phyloP scores from a whole-genome alignment of 2,329 filamentous ascomycete species.

The Epichloe elymi region DNA sequence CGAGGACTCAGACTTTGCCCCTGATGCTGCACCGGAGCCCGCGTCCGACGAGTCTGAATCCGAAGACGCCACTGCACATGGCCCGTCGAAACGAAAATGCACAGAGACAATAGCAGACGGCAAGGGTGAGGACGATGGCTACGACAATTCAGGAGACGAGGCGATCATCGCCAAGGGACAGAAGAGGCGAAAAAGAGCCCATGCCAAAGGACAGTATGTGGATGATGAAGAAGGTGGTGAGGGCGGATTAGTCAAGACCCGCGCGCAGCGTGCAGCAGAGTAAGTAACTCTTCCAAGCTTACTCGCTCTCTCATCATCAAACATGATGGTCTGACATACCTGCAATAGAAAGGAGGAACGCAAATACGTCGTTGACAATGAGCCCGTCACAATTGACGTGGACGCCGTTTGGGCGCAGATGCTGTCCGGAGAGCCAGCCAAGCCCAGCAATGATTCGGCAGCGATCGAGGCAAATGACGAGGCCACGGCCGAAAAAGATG shows the following conservation, averaged over 20 bases:
- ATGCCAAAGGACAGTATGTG: constrained; percentile 19
- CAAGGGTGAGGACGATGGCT: constrained; percentile 32
- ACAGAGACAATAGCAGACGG: constrained; percentile 10
- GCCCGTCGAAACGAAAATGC: constrained; percentile 13
- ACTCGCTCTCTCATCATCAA: background rate
- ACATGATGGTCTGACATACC: background rate
- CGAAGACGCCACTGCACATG: constrained; percentile 23
- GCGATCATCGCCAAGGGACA: constrained; percentile 50
- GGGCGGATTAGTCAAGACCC: constrained; percentile 57
- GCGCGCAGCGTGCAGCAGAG: constrained; percentile 55
- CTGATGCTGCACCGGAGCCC: constrained; percentile 37
- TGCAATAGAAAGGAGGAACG: constrained; percentile 40
- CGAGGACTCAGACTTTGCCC: constrained; percentile 61
- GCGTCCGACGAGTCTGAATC: constrained; percentile 39
- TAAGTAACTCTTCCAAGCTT: constrained; percentile 21
- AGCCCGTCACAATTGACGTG: constrained; percentile 56
- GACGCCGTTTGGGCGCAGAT: constrained; percentile 59
- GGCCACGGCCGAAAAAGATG: constrained; percentile 10
- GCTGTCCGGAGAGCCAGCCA: constrained; percentile 28
- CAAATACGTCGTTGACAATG: constrained; percentile 35
- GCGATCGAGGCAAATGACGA: constrained; percentile 6
- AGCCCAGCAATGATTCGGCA: background rate
- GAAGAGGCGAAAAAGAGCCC: constrained; percentile 35
- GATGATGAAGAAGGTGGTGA: constrained; percentile 45
- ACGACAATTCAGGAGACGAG: constrained; percentile 62